These are phyloP conservation scores for Aspergillus tubingensis DNA, from an alignment of 2,329 filamentous ascomycete species.

Conservation along the genomic window DNA sequence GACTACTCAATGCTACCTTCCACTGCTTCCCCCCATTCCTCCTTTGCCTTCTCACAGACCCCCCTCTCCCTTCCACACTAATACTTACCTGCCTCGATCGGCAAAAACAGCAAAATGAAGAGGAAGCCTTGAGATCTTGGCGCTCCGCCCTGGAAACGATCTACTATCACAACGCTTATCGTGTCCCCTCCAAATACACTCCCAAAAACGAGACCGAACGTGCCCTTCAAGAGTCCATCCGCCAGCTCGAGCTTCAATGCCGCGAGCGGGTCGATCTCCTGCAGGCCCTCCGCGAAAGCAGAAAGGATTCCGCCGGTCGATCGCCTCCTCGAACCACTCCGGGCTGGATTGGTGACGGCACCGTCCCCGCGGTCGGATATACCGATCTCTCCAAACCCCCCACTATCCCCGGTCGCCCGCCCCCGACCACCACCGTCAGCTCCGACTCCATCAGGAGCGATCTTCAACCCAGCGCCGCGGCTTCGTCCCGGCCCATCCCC, in stretches of 20 bases:
- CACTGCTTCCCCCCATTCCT: not conserved
- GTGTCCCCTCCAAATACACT: constrained; percentile 66
- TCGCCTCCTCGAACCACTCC: constrained; percentile 31
- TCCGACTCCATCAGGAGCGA: constrained; percentile 24
- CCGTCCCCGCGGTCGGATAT: constrained; percentile 78
- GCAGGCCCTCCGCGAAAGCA: constrained; percentile 72
- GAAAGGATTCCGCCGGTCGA: constrained; percentile 49
- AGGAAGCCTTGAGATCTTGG: constrained; percentile 89
- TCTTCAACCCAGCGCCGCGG: constrained; percentile 1
- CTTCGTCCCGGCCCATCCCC: constrained; percentile 11
- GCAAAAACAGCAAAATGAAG: constrained; percentile 73
- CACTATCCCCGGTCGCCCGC: constrained; percentile 54
- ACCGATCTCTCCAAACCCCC: constrained; percentile 75
- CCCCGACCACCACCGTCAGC: constrained; percentile 20
- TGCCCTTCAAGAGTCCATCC: constrained; percentile 76
- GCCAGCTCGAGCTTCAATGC: constrained; percentile 83
- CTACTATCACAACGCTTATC: constrained; percentile 78
- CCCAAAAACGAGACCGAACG: constrained; percentile 81
- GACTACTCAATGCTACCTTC: not conserved
- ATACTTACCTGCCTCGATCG: not conserved
- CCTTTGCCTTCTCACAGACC: not conserved
- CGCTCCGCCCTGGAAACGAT: constrained; percentile 84
- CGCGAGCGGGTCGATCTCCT: constrained; percentile 90
- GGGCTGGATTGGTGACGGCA: constrained; percentile 76
- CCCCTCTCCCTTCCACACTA: not conserved